phyloP scores from a whole-genome alignment of 176 grass and related monocot genomes.

The Cenchrus fungigraminus region DNA sequence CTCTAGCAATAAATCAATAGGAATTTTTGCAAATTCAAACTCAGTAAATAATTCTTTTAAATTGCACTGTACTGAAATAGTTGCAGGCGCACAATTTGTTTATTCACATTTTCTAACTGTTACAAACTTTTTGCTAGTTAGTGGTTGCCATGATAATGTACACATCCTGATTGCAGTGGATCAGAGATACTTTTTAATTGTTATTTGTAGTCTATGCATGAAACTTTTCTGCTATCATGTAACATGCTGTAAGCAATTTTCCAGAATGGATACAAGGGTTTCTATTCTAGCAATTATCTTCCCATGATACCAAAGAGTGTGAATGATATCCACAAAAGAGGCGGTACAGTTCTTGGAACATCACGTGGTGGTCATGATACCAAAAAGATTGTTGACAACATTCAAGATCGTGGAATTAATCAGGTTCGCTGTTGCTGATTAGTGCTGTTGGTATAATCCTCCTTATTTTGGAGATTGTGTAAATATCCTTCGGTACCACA shows the following conservation, averaged over 20 bases:
- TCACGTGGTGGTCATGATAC: constrained; percentile 98
- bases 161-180: background rate
- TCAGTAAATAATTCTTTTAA: constrained; percentile 7
- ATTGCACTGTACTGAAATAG: constrained; percentile 17
- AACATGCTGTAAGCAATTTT: constrained; percentile 33
- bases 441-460: background rate
- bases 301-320: constrained; percentile 86
- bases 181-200: background rate
- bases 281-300: constrained; percentile 94
- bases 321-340: constrained; percentile 95
- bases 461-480: constrained; percentile 24
- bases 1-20: constrained; percentile 1
- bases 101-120: background rate
- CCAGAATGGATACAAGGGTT: constrained; percentile 96
- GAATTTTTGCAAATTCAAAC: background rate
- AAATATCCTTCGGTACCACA: constrained; percentile 23
- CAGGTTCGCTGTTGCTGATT: constrained; percentile 61
- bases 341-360: constrained; percentile 89
- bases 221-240: background rate
- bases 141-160: constrained; percentile 19
- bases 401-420: constrained; percentile 98
- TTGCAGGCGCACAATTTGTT: background rate
- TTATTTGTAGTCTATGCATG: constrained; percentile 9
- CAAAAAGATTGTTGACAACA: constrained; percentile 91
- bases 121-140: constrained; percentile 29